A percentile compares a stretch with the other conserved stretches of the same genome.
phyloP scores from a whole-genome alignment of 2,329 filamentous ascomycete genomes.

The Canariomyces notabilis region DNA sequence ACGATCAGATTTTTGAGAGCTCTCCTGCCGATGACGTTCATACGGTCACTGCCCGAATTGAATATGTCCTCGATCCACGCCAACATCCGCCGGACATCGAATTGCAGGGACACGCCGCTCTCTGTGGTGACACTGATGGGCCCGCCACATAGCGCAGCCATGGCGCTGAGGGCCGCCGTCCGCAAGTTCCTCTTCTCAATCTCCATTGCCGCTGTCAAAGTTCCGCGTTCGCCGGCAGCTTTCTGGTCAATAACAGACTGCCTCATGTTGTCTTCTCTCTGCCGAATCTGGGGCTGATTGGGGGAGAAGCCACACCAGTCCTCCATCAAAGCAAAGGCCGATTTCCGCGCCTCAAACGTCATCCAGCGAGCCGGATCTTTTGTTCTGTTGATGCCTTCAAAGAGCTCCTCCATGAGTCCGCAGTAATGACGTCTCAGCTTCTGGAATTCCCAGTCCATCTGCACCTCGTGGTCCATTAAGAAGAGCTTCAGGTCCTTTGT shows the following conservation, averaged over 20 bases:
- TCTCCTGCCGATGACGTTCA: conserved; percentile 82
- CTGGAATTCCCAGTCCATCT: conserved; percentile 92
- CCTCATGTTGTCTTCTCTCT: conserved; percentile 80
- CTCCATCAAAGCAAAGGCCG: conserved; percentile 94
- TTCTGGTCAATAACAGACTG: conserved; percentile 80
- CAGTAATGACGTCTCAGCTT: conserved; percentile 90
- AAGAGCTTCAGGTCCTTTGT: conserved; percentile 91
- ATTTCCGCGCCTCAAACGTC: conserved; percentile 93
- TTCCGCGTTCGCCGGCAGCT: conserved; percentile 67
- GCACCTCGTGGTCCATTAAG: conserved; percentile 88
- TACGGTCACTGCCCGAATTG: conserved; percentile 82
- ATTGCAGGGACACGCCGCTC: conserved; percentile 79
- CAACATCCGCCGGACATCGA: conserved; percentile 88
- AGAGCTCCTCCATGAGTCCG: conserved; percentile 85
- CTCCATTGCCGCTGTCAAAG: conserved; percentile 83
- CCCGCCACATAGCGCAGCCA: conserved; percentile 85
- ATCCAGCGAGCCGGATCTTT: conserved; percentile 89
- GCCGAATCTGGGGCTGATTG: conserved; percentile 76
- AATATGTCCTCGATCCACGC: conserved; percentile 96
- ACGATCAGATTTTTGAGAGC: conserved; percentile 85
- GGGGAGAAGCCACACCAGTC: conserved; percentile 98
- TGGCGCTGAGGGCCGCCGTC: conserved; percentile 85
- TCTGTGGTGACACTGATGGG: conserved; percentile 85
- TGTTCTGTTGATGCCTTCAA: conserved; percentile 82
- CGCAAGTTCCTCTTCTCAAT: conserved; percentile 93